Evolutionary conservation across 176 grass and related monocot genomes (phyloP), one percentile per base, ranked within the genome.

Genomic region (Oryza meridionalis): DNA sequence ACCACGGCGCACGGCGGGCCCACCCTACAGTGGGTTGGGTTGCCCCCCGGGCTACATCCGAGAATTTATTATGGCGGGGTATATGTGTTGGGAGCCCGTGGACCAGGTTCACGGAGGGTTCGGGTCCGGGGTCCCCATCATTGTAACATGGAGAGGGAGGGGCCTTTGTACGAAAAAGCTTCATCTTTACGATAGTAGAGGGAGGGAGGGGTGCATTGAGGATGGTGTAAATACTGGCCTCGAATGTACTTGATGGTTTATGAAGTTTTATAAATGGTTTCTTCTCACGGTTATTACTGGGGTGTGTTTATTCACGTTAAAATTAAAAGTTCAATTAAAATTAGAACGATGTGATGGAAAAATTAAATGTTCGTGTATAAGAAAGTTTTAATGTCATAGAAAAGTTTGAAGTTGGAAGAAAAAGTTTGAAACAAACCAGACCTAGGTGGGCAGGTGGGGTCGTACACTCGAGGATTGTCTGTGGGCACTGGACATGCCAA

Each of bases 161-260:
- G 33, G 33, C 29, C 14, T 24, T 13, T 45, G 78, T 45, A 86
- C 77, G 61, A 75, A 80, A 86, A 67, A 44, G 69, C 19, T 73
- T 9, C 31, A 31, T 47, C 58, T 29, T 73, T 67, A 86, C 76
- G 68, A 65, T 16, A 10, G 13, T 13, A 24, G 33, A 22, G 6
- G 6, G 29, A 31, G 29, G 12, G 6, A 5, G 12, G 17, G 21
- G 15, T 43, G 16, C 17, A 19, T 17, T 40, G 38, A 69, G 42
- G 8, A 40, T 73, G 68, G 68, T 72, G 19, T 58, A 58, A 58
- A 58, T 58, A 78, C 3, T 35, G 29, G 31, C 55, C 59, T 53
- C 58, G 58, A 65, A 55, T 80, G 70, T 81, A 63, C 44, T 67
- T 58, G 59, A 31, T 24, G 21, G 1, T 47, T 29, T 70, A 53